Conservation (phyloP, 1,284 basidiomycete genomes). For the Ganoderma boninense region DNA sequence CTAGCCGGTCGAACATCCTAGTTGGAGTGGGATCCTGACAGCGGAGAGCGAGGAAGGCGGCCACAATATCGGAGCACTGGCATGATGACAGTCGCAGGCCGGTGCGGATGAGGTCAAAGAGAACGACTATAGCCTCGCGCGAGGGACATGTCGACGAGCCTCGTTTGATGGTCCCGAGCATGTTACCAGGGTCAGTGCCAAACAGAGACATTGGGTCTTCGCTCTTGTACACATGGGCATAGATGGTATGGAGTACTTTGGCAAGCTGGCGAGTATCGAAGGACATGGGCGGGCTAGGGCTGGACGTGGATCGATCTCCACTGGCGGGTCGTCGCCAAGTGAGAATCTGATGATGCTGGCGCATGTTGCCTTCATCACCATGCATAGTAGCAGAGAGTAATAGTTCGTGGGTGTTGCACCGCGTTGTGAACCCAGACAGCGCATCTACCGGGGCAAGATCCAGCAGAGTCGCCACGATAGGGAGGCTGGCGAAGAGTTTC, state of each 20-base stretch:
- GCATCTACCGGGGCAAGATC: constrained; percentile 52
- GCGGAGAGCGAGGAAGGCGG: constrained; percentile 33
- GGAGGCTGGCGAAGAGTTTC: constrained; percentile 47
- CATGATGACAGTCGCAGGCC: constrained; percentile 37
- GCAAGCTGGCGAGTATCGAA: constrained; percentile 44
- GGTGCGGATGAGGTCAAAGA: constrained; percentile 48
- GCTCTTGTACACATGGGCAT: constrained; percentile 55
- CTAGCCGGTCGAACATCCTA: constrained; percentile 39
- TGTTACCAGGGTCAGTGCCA: not conserved
- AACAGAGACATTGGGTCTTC: constrained; percentile 38
- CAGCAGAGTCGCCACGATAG: constrained; percentile 49
- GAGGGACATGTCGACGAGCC: constrained; percentile 9
- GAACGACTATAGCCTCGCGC: constrained; percentile 50
- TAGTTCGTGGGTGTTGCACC: constrained; percentile 54
- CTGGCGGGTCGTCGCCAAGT: constrained; percentile 47
- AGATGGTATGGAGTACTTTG: constrained; percentile 53
- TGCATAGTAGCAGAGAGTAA: constrained; percentile 32
- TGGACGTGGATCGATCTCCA: not conserved
- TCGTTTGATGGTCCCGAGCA: constrained; percentile 30
- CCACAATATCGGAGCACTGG: constrained; percentile 42
- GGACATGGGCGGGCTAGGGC: not conserved
- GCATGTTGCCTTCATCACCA: not conserved
- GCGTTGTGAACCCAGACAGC: constrained; percentile 51
- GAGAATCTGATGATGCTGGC: constrained; percentile 51
- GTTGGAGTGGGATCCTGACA: not conserved